Evolutionary conservation across 352 stramenopile species (phyloP), one percentile per base, ranked within the genome.

Genomic region (Pythium insidiosum): DNA sequence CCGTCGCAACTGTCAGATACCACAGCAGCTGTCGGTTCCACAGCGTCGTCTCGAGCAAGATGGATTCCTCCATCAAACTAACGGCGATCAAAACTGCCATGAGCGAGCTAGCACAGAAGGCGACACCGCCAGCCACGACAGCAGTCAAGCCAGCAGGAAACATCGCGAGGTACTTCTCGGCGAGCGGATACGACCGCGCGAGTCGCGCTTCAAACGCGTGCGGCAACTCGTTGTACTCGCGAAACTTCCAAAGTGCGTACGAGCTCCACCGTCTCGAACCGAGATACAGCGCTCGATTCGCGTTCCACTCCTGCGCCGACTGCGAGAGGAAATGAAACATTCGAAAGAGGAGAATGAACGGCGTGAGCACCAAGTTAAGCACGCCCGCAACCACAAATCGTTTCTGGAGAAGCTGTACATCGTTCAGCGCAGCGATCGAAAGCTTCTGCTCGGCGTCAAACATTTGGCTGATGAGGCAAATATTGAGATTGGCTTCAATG

Each of bases 171-270:
- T 99, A 99, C 4, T 80, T 68, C 28, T 97, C 82, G 2, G 94
- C 93, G 2, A 95, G 70, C 25, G 85, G 62, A 53, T 98, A 97
- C 15, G 87, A 97, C 13, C 89, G 79, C 28, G 73, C 78, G 46
- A 98, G 84, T 20, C 96, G 82, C n/a, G 80, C 72, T 49, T 98
- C 93, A 50, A 98, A 94, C 26, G 94, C 64, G 53, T 99, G 95
- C n/a, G 92, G 89, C 1, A 99, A 64, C 57, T 99, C 97, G 66
- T 99, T 99, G 72, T 98, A 98, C 70, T 99, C 96, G 37, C 96
- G 78, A 58, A 98, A 98, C 23, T 81, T 81, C 85, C 85, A 96
- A 16, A 89, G 50, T 28, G 87, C 81, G 42, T 93, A 80, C 5
- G 73, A 68, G 21, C 86, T 96, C 95, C 95, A 99, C 29, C 95